These are phyloP conservation scores for Brettanomyces sp. DNA, from an alignment of 805 yeast species.

Conservation along the genomic window DNA sequence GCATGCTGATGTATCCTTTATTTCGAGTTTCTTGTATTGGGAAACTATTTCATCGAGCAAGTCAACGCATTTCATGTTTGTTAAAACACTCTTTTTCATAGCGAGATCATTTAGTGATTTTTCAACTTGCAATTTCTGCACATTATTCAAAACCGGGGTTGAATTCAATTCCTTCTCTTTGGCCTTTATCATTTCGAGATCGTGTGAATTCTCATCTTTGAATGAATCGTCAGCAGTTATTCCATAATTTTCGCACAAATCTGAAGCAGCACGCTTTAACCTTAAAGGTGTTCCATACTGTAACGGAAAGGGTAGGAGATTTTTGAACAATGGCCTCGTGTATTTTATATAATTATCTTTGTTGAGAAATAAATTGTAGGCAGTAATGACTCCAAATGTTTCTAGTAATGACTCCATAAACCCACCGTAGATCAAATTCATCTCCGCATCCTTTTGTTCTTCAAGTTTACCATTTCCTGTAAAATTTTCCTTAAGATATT, in stretches of 20 bases:
- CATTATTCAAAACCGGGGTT: conserved; percentile 19
- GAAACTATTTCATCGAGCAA: conserved; percentile 13
- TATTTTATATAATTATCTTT: conserved; percentile 49
- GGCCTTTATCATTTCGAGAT: conserved; percentile 16
- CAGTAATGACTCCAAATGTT: conserved; percentile 38
- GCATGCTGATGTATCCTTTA: conserved; percentile 12
- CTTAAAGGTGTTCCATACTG: conserved; percentile 60
- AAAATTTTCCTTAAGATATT: conserved; percentile 16
- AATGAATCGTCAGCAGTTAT: conserved; percentile 23
- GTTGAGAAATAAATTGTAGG: conserved; percentile 49
- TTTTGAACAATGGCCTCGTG: conserved; percentile 45
- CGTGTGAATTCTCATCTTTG: conserved; percentile 18
- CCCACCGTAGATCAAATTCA: conserved; percentile 34
- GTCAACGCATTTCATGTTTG: conserved; percentile 23
- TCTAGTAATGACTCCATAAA: conserved; percentile 32
- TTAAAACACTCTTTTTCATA: conserved; percentile 19
- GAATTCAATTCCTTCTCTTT: conserved; percentile 17
- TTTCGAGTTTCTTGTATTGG: not conserved
- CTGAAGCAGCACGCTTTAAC: conserved; percentile 26
- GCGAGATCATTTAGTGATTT: conserved; percentile 14
- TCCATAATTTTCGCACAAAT: conserved; percentile 25
- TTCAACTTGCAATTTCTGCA: conserved; percentile 19
- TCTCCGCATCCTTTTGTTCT: conserved; percentile 6
- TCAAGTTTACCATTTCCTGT: not conserved
- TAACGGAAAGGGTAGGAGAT: conserved; percentile 60